Base-by-base conservation (phyloP, 768 basidiomycete species). In the Calocybe gangraenosa region DNA sequence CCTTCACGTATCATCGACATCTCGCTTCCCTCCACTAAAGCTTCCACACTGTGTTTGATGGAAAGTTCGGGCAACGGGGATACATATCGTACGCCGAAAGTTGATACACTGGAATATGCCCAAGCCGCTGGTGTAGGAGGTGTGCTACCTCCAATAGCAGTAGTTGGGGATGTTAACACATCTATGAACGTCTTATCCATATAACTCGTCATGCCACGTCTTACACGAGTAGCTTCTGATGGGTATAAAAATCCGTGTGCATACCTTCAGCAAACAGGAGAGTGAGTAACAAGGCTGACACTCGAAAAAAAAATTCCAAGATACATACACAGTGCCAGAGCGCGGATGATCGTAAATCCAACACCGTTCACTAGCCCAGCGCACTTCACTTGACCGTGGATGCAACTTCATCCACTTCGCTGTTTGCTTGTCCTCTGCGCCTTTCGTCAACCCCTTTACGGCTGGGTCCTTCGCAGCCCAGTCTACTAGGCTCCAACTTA, bases 291-390 rank as follows among this genome's bases (percentile, higher is more conserved):
- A n/a, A 23, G 17, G 22, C 48, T 18, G 17, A 42, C 28, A 25
- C 28, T 48, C 37, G 21, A 41, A 44, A 36, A 45, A 36, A 45
- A 43, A 22, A 37, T 32, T 21, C 42, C 15, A 22, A 20, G 32
- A 19, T 21, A 73, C 88, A 58, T 71, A 93, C 82, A 95, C 93
- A 15, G 94, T 96, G 38, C 89, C 87, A 13, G 89, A 82, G 39
- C 92, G 84, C 1, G 95, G 95, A 65, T 97, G 95, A 60, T 99
- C 94, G 65, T 99, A 97, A 53, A 99, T 91, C 90, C 92, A 95
- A 65, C 95, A 98, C 20, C 85, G 79, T 59, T 99, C 94, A 54
- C 87, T 84, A 23, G 76, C 75, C 94, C 95, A 98, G 35, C 91
- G 79, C 32, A 99, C 79, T 53, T 86, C 77, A 21, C 75, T 66